A percentile compares a stretch with the other conserved stretches of the same genome.
Evolutionary conservation across 139 green algal species (phyloP).

Genomic region (Chlorella sp.): DNA sequence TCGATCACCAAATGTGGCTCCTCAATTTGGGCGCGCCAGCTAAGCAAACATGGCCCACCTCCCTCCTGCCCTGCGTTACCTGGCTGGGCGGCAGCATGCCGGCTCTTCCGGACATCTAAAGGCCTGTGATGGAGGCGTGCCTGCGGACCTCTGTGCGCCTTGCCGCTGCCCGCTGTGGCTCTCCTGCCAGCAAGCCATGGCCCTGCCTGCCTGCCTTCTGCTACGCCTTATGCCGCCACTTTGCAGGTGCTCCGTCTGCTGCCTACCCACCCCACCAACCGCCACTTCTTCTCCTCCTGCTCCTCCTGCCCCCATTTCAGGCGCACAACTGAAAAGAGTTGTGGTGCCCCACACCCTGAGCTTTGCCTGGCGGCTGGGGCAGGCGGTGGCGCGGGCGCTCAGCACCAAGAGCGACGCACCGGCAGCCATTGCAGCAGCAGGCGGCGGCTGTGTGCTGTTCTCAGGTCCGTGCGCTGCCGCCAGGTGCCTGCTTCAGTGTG

Average conservation of each 20-base stretch:
- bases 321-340: constrained; percentile 33
- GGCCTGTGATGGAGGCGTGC: no score
- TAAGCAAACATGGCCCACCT: no score
- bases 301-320: not conserved
- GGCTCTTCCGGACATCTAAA: no score
- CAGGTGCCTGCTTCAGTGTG: not conserved
- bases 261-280: not conserved
- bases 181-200: no score
- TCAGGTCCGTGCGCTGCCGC: not conserved
- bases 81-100: no score
- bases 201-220: no score
- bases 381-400: constrained; percentile 27
- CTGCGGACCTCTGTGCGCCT: no score
- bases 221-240: not conserved
- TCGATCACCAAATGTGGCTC: no score
- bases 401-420: constrained; percentile 43
- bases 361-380: constrained; percentile 51
- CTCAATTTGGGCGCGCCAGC: no score
- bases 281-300: not conserved
- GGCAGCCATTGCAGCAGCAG: constrained; percentile 33
- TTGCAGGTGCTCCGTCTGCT: not conserved
- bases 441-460: constrained; percentile 43
- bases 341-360: constrained; percentile 44
- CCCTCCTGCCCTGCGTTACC: no score
- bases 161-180: no score